Base-by-base conservation (phyloP, 2,329 filamentous ascomycete genomes). In the Exophiala mesophila region DNA sequence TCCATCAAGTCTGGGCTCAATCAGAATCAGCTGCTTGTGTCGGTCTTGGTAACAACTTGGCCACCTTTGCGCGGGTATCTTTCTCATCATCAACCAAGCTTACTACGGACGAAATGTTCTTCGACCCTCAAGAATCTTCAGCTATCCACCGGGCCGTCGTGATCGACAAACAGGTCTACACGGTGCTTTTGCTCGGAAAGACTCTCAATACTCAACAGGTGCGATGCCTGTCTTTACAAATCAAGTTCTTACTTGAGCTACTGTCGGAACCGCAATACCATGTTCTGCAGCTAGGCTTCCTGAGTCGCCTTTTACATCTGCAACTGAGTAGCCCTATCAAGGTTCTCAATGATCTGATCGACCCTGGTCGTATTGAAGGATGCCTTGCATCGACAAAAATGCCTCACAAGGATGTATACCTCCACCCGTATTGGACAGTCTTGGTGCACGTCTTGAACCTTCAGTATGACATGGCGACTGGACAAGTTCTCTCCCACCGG, bases 11-110 rank as follows among this genome's bases (percentile, higher is more conserved):
- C 3, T 62, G 56, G 39, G 61, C 63, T 31, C 55, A 66, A 38
- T 52, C 63, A 3, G 58, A 65, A 29, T 63, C 57, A 21, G 54
- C 54, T 23, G 12, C 12, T 26, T 57, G 55, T 6, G 65, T 63
- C 35, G 58, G 62, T 30, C 55, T 70, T 19, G 59, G 59, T 5
- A 64, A 64, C 21, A 64, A 39, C n/a, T 41, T 52, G 9, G 36
- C 23, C 12, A 43, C 33, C 9, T 45, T 43, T 35, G 10, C 26
- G 26, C 36, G 29, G 18, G 19, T 39, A 12, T 12, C 43, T 6
- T 29, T 44, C 19, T 20, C 26, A 18, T 34, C 29, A 24, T 12
- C 44, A 13, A 15, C 31, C n/a, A 9, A 13, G 8, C 12, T 18
- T 6, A 23, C 23, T 2, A 24, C 13, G 15, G 21, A 34, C 4